These are phyloP conservation scores for Sugiyamaella floridensis DNA, from an alignment of 805 yeast genomes.

Conservation along the genomic window DNA sequence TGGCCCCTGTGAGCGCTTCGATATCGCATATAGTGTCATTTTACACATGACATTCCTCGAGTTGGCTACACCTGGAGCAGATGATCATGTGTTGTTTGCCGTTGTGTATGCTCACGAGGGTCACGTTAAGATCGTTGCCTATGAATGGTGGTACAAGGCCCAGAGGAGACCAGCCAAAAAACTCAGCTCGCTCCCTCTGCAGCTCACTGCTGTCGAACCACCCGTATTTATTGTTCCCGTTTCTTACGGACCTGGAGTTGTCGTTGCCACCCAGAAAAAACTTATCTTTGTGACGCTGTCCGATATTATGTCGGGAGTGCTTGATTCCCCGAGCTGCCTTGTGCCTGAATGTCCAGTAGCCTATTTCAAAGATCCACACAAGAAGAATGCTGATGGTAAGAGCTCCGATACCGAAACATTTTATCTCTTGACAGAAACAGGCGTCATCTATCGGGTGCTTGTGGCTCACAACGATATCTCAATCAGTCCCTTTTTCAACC, in stretches of 20 bases:
- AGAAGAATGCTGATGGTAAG: background rate
- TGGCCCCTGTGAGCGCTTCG: background rate
- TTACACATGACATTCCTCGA: conserved; percentile 1
- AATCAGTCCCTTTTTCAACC: conserved; percentile 21
- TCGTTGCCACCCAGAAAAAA: conserved; percentile 35
- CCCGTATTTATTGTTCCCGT: conserved; percentile 40
- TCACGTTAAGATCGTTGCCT: conserved; percentile 4
- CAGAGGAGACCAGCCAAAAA: background rate
- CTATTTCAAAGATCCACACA: conserved; percentile 23
- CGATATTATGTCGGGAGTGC: conserved; percentile 43
- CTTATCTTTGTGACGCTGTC: conserved; percentile 37
- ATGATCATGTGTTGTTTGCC: conserved; percentile 1
- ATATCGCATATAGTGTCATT: background rate
- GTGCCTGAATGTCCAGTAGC: conserved; percentile 36
- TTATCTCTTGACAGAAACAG: conserved; percentile 25
- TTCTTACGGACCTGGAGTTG: conserved; percentile 28
- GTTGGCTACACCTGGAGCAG: background rate
- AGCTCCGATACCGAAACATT: conserved; percentile 15
- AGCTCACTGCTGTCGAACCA: conserved; percentile 34
- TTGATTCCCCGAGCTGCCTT: conserved; percentile 27
- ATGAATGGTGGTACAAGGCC: conserved; percentile 14
- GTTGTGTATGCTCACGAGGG: background rate
- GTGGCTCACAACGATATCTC: conserved; percentile 13
- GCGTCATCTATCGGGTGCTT: background rate
- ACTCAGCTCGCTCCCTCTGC: conserved; percentile 26